Base-by-base conservation (phyloP, 768 basidiomycete species). In the Leccinum incarnatum region DNA sequence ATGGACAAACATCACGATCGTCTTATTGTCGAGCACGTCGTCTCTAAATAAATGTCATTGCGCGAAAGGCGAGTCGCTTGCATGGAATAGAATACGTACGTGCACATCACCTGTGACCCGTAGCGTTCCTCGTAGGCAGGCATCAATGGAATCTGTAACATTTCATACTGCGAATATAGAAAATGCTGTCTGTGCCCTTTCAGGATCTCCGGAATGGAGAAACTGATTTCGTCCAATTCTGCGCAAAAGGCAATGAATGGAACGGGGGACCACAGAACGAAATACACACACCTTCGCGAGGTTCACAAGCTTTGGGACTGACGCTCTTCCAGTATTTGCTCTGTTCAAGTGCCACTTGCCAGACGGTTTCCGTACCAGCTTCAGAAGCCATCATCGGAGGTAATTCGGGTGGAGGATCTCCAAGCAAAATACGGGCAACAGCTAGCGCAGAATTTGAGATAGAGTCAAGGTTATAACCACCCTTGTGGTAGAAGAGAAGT, bases 381-480 rank as follows among this genome's bases (percentile, higher is more conserved):
- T 93, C 89, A 4, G 84, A 85, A 1, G 94, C 94, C 27, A 83
- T 76, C 74, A 93, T 75, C 1, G 90, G 81, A 0, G 83, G 81
- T 7, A 98, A 74, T 59, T 86, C 81, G 1, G 87, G 88, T 0
- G 95, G 93, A 2, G 89, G 80, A 62, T 95, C 90, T 3, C 97
- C 97, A 8, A 98, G 81, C n/a, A 98, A 75, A n/a, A 93, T 82
- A 58, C 83, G 80, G 6, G 90, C 84, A 30, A 98, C 96, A 2
- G 94, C 95, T 36, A 95, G 72, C 0, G 94, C 90, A 21, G 95
- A 98, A 15, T 78, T 79, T 19, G 95, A 89, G 63, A 95, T 92
- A 2, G 97, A 88, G 15, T 91, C 82, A 27, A 98, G 81, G 66
- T 95, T 94, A 74, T 99, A 99, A 2, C 97, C 97, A 10, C 97